Conservation (phyloP, 1,284 basidiomycete genomes). For the Irpex sp. region DNA sequence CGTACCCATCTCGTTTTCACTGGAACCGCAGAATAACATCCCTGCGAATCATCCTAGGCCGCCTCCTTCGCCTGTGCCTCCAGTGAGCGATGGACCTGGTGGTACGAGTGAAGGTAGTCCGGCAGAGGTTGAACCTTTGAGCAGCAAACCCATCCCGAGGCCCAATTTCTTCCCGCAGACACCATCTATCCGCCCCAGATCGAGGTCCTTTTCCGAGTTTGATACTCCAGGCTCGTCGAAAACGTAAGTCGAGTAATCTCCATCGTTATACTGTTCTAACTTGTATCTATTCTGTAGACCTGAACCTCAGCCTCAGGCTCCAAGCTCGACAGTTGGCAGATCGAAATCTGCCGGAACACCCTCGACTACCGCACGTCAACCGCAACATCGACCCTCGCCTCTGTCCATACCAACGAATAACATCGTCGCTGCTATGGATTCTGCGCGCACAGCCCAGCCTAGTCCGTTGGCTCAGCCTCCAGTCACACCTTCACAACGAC, state of each 20-base stretch:
- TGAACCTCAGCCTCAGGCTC: background rate
- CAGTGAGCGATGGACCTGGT: constrained; percentile 5
- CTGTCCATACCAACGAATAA: constrained; percentile 44
- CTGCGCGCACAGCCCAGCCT: background rate
- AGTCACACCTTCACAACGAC: background rate
- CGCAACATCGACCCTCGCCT: constrained; percentile 43
- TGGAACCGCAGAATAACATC: constrained; percentile 47
- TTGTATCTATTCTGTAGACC: background rate
- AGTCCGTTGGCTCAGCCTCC: background rate
- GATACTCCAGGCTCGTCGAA: constrained; percentile 35
- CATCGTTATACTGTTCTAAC: background rate
- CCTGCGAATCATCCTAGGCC: constrained; percentile 25
- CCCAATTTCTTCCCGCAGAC: constrained; percentile 61
- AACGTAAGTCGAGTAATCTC: constrained; percentile 31
- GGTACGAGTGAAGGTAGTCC: background rate
- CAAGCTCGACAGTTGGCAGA: constrained; percentile 14
- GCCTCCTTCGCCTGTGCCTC: constrained; percentile 13
- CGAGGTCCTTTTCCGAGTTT: constrained; percentile 72
- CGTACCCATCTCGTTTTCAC: constrained; percentile 60
- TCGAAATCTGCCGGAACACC: constrained; percentile 24
- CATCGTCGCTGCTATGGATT: constrained; percentile 20
- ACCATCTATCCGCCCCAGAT: constrained; percentile 53
- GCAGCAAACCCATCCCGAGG: constrained; percentile 40
- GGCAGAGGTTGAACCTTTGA: background rate
- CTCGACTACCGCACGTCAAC: constrained; percentile 16